Evolutionary conservation across 352 stramenopile genomes (phyloP).

Genomic region (Phytophthora sojae): DNA sequence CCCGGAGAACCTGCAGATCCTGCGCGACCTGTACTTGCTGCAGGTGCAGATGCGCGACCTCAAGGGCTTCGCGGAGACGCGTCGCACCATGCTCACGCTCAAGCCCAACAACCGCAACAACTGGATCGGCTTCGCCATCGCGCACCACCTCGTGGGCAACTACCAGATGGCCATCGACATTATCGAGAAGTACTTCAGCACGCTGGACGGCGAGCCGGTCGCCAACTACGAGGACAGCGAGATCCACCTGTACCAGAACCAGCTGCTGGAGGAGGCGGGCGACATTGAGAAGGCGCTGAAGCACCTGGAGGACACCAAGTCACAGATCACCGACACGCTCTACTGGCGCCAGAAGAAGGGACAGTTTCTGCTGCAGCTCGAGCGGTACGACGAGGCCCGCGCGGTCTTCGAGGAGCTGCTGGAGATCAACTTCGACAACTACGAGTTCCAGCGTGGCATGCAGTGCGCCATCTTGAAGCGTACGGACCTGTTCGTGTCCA

Average conservation of each 20-base stretch:
- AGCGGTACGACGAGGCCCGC: slow-evolving; percentile 71
- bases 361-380: slow-evolving; percentile 71
- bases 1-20: slow-evolving; percentile 97
- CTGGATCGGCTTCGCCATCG: slow-evolving; percentile 97
- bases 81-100: slow-evolving; percentile 93
- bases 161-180: slow-evolving; percentile 94
- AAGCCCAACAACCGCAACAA: slow-evolving; percentile 96
- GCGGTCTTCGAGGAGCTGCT: slow-evolving; percentile 79
- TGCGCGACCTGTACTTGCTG: slow-evolving; percentile 96
- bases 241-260: slow-evolving; percentile 97
- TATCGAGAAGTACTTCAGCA: slow-evolving; percentile 96
- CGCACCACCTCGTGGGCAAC: slow-evolving; percentile 95
- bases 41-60: slow-evolving; percentile 94
- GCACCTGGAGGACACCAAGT: slow-evolving; percentile 88
- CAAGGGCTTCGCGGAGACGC: slow-evolving; percentile 94
- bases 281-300: slow-evolving; percentile 84
- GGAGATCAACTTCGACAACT: slow-evolving; percentile 93
- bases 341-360: slow-evolving; percentile 82
- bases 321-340: slow-evolving; percentile 77
- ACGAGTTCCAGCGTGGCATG: slow-evolving; percentile 86
- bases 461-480: slow-evolving; percentile 82
- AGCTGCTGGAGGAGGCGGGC: slow-evolving; percentile 92
- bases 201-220: slow-evolving; percentile 66
- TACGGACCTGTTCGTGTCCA: slow-evolving; percentile 53
- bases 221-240: slow-evolving; percentile 96